A percentile compares a stretch with the other conserved stretches of the same genome.
phyloP scores from a whole-genome alignment of 2,329 filamentous ascomycete species.

The Fusarium cicatricum region DNA sequence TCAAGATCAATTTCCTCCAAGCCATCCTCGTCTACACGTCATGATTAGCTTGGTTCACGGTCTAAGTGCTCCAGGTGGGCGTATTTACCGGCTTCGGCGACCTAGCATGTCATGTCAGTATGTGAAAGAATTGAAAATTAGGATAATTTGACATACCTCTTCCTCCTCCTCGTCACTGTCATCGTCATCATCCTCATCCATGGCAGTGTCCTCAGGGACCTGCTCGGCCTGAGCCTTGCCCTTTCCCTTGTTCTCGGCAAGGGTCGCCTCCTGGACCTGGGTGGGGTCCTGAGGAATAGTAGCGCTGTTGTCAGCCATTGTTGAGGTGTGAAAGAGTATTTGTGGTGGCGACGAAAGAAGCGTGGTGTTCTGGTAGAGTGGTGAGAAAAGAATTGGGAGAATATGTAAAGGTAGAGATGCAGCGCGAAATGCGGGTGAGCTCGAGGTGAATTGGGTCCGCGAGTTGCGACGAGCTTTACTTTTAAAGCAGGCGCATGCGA shows the following conservation, averaged over 20 bases:
- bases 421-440: conserved; percentile 41
- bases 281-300: conserved; percentile 58
- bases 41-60: conserved; percentile 40
- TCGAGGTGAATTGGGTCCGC: conserved; percentile 29
- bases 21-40: conserved; percentile 75
- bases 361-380: conserved; percentile 13
- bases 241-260: conserved; percentile 79
- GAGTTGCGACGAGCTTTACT: conserved; percentile 36
- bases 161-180: conserved; percentile 43
- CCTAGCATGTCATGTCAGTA: conserved; percentile 41
- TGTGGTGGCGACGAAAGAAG: conserved; percentile 1
- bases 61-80: conserved; percentile 7
- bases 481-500: conserved; percentile 42
- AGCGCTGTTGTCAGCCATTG: conserved; percentile 61
- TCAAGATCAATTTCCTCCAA: conserved; percentile 89
- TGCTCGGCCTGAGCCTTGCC: conserved; percentile 74
- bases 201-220: conserved; percentile 65
- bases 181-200: conserved; percentile 78
- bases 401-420: conserved; percentile 35
- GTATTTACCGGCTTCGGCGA: conserved; percentile 44
- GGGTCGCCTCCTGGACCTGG: conserved; percentile 46
- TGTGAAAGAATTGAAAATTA: neutral
- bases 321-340: conserved; percentile 16
- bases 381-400: conserved; percentile 18
- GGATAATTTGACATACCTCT: no score